phyloP scores from a whole-genome alignment of 495 filamentous ascomycete species.

The Neurospora discreta region DNA sequence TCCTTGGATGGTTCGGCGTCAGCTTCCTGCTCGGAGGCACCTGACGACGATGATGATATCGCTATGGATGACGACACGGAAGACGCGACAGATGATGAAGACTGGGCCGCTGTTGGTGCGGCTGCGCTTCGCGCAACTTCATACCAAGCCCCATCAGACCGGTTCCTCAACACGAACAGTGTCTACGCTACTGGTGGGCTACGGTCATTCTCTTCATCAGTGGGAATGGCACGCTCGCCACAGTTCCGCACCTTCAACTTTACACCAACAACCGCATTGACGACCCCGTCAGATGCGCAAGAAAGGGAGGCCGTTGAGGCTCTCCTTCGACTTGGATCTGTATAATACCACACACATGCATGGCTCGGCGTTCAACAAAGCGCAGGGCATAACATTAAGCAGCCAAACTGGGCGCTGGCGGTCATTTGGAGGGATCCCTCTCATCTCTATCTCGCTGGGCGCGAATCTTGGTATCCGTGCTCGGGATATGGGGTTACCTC shows the following conservation, averaged over 20 bases:
- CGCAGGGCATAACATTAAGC: constrained; percentile 2
- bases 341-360: constrained; percentile 50
- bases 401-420: neutral
- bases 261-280: constrained; percentile 30
- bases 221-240: constrained; percentile 37
- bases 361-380: constrained; percentile 34
- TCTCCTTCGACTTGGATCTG: constrained; percentile 72
- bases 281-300: constrained; percentile 47
- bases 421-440: neutral
- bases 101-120: constrained; percentile 87
- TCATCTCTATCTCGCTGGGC: neutral
- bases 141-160: constrained; percentile 28
- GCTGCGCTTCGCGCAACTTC: constrained; percentile 69
- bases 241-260: constrained; percentile 38
- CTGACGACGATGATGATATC: constrained; percentile 59
- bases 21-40: constrained; percentile 63
- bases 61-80: constrained; percentile 55
- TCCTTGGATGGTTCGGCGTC: constrained; percentile 68
- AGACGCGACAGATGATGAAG: constrained; percentile 92
- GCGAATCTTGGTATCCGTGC: neutral
- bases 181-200: constrained; percentile 34
- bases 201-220: constrained; percentile 35
- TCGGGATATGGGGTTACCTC: neutral
- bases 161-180: constrained; percentile 28
- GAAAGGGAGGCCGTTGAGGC: constrained; percentile 81